Evolutionary conservation across 768 basidiomycete genomes (phyloP).

Genomic region (Naganishia vishniacii): DNA sequence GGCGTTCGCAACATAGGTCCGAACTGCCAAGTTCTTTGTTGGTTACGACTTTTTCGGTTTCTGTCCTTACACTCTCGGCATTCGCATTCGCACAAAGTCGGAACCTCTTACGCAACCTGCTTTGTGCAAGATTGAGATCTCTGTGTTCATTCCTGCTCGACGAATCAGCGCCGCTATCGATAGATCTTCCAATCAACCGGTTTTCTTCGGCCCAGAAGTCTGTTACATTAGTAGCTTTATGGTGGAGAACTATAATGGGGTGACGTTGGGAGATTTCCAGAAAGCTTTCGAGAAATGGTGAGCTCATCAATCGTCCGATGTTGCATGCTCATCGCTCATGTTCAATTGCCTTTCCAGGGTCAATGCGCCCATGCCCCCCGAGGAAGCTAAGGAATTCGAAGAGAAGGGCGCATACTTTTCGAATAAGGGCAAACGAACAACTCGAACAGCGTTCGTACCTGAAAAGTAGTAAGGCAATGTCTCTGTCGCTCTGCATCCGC

Average conservation of each 20-base stretch:
- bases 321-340: background rate
- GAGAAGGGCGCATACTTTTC: constrained; percentile 16
- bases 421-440: constrained; percentile 1
- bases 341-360: constrained; percentile 1
- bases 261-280: constrained; percentile 27
- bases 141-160: constrained; percentile 16
- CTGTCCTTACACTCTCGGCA: constrained; percentile 19
- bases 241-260: constrained; percentile 23
- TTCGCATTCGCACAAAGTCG: constrained; percentile 19
- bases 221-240: constrained; percentile 21
- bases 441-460: background rate
- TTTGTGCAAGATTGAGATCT: constrained; percentile 15
- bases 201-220: constrained; percentile 13
- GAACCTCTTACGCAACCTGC: constrained; percentile 23
- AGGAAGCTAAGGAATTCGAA: constrained; percentile 22
- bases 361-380: constrained; percentile 5
- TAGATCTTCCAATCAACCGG: constrained; percentile 12
- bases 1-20: constrained; percentile 6
- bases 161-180: constrained; percentile 13
- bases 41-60: constrained; percentile 27
- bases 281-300: constrained; percentile 24
- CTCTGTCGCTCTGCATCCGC: no score
- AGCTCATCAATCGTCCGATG: background rate
- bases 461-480: constrained; percentile 4
- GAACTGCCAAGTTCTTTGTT: constrained; percentile 23